These are phyloP conservation scores for Xylariaceae sp. DNA, from an alignment of 2,329 filamentous ascomycete genomes.

Conservation along the genomic window DNA sequence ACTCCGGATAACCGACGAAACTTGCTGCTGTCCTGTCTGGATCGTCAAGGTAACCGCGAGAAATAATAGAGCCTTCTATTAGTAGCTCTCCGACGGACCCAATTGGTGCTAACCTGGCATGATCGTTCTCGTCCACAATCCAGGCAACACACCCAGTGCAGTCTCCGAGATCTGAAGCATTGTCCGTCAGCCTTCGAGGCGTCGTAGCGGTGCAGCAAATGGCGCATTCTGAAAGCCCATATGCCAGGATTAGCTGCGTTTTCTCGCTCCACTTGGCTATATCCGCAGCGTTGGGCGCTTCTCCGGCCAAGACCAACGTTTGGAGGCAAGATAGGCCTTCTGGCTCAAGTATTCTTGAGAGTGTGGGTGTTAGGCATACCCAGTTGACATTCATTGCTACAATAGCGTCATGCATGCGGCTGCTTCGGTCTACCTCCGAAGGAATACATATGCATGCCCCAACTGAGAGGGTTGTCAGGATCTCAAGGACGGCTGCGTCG, in stretches of 20 bases:
- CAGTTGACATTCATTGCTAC: background rate
- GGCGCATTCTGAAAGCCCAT: background rate
- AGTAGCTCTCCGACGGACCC: slow-evolving; percentile 6
- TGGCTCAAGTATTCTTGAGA: no score
- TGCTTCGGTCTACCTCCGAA: background rate
- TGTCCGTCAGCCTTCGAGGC: background rate
- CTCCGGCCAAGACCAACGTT: background rate
- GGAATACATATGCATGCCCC: background rate
- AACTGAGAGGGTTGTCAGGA: background rate
- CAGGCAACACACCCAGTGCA: background rate
- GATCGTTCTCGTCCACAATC: background rate
- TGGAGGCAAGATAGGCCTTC: background rate
- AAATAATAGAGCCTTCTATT: background rate
- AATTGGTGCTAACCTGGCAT: background rate
- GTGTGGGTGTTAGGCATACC: background rate
- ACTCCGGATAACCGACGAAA: background rate
- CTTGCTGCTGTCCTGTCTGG: background rate
- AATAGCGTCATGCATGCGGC: no score
- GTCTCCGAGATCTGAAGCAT: background rate
- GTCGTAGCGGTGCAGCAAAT: background rate
- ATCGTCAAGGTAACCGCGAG: background rate
- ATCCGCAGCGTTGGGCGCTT: background rate
- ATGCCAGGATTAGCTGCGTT: background rate
- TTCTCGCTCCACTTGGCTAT: background rate
- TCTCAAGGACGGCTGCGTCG: background rate